phyloP scores from a whole-genome alignment of 108 stramenopile species.

The Epithemia pelagica region DNA sequence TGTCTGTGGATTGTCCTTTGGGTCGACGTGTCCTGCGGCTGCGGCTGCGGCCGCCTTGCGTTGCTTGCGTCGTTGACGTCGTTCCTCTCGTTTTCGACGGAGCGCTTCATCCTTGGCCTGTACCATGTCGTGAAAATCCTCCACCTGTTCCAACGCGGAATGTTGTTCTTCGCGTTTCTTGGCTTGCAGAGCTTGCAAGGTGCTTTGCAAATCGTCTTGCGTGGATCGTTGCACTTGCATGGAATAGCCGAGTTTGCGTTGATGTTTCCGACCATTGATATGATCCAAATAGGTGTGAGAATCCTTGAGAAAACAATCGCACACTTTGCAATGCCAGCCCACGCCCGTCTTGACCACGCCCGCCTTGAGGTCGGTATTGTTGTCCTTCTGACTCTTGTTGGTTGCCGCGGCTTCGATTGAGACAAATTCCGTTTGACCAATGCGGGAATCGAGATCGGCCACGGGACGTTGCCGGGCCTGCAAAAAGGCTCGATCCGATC shows the following conservation, averaged over 20 bases:
- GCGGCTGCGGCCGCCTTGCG: conserved; percentile 14
- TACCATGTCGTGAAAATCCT: conserved; percentile 47
- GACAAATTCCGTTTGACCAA: conserved; percentile 87
- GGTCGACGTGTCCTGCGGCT: conserved; percentile 12
- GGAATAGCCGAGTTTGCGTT: conserved; percentile 86
- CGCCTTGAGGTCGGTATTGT: conserved; percentile 22
- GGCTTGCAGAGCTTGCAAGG: conserved; percentile 36
- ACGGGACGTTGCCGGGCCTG: conserved; percentile 73
- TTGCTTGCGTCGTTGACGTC: conserved; percentile 21
- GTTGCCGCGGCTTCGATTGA: conserved; percentile 58
- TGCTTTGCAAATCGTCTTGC: conserved; percentile 53
- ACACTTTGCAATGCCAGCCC: conserved; percentile 95
- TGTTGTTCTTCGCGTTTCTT: conserved; percentile 27
- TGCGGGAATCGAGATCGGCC: conserved; percentile 62
- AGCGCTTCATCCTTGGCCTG: conserved; percentile 69
- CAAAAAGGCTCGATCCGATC: conserved; percentile 86
- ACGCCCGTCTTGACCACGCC: conserved; percentile 72
- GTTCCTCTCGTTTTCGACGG: conserved; percentile 48
- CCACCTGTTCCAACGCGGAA: conserved; percentile 16
- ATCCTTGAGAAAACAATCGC: conserved; percentile 93
- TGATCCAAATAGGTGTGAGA: conserved; percentile 92
- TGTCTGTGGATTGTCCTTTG: not conserved
- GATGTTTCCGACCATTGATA: conserved; percentile 91
- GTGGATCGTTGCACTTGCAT: conserved; percentile 92
- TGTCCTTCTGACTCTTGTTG: conserved; percentile 15